Conservation (phyloP, 768 basidiomycete genomes). For the Tricholoma flavovirens region DNA sequence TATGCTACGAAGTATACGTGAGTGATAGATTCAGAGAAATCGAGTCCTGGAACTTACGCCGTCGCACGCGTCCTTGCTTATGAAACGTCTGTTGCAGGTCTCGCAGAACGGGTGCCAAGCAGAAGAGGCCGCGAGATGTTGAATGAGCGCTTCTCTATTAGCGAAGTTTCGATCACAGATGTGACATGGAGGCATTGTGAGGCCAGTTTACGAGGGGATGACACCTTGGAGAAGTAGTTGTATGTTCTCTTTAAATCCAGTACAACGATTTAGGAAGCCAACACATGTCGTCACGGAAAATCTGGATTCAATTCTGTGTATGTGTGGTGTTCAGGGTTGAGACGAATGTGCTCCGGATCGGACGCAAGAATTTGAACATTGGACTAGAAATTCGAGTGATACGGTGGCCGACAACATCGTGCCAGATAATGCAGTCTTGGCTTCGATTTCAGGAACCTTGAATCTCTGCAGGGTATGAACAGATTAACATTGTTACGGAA, state of each 20-base stretch:
- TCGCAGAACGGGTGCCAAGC: constrained; percentile 31
- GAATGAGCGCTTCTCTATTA: constrained; percentile 33
- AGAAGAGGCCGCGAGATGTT: constrained; percentile 31
- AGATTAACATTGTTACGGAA: background rate
- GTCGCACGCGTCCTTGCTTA: constrained; percentile 27
- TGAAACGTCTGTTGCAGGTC: constrained; percentile 30
- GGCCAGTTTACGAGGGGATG: background rate
- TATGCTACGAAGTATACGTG: constrained; percentile 23
- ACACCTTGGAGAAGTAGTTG: background rate
- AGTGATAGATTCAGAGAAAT: background rate
- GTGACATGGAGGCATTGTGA: constrained; percentile 28
- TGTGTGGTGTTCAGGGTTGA: background rate
- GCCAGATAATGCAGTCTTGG: background rate
- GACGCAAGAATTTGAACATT: background rate
- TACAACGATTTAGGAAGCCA: background rate
- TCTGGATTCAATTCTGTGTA: background rate
- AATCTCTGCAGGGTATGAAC: background rate
- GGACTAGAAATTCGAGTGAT: too few relatives aligned
- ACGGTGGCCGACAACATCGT: background rate
- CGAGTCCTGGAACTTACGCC: constrained; percentile 20
- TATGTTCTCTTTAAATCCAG: background rate
- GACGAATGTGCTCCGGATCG: background rate
- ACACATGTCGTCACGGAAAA: background rate
- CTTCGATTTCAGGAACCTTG: background rate
- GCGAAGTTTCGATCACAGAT: constrained; percentile 29